phyloP scores from a whole-genome alignment of 1,284 basidiomycete genomes.

The Psilocybe mexicana region DNA sequence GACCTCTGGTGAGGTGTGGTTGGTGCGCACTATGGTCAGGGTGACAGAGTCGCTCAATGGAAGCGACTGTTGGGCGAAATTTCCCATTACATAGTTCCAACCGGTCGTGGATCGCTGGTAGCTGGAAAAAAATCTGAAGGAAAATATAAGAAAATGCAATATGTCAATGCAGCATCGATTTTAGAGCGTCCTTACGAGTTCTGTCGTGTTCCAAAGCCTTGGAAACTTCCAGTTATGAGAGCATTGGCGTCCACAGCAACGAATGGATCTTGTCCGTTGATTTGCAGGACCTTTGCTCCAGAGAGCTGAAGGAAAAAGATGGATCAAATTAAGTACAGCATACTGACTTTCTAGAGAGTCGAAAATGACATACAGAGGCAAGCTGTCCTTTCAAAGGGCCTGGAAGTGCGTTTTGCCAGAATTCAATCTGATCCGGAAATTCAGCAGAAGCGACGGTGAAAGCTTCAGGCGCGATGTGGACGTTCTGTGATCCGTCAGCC shows the following conservation, averaged over 20 bases:
- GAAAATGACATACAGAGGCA: constrained; percentile 38
- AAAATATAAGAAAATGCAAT: neutral
- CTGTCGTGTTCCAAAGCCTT: constrained; percentile 38
- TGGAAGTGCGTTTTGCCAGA: constrained; percentile 60
- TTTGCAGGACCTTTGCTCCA: constrained; percentile 54
- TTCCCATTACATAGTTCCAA: constrained; percentile 62
- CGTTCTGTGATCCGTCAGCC: constrained; percentile 44
- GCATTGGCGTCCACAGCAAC: constrained; percentile 55
- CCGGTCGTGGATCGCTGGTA: constrained; percentile 39
- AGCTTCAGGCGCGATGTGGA: constrained; percentile 62
- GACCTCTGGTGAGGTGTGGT: constrained; percentile 40
- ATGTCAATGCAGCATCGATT: neutral
- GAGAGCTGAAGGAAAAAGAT: constrained; percentile 41
- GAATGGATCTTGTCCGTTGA: constrained; percentile 54
- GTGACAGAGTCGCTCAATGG: constrained; percentile 53
- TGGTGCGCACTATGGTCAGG: constrained; percentile 47
- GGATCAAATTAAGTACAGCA: neutral
- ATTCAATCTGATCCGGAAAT: constrained; percentile 53
- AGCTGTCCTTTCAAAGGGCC: constrained; percentile 50
- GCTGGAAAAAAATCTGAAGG: constrained; percentile 45
- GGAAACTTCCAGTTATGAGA: constrained; percentile 45
- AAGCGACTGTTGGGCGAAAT: constrained; percentile 60
- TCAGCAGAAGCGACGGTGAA: constrained; percentile 55
- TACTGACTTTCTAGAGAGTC: neutral
- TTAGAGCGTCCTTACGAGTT: constrained; percentile 14